Evolutionary conservation across 2,329 filamentous ascomycete genomes (phyloP).

Genomic region (Pseudocercospora pini-densiflorae): DNA sequence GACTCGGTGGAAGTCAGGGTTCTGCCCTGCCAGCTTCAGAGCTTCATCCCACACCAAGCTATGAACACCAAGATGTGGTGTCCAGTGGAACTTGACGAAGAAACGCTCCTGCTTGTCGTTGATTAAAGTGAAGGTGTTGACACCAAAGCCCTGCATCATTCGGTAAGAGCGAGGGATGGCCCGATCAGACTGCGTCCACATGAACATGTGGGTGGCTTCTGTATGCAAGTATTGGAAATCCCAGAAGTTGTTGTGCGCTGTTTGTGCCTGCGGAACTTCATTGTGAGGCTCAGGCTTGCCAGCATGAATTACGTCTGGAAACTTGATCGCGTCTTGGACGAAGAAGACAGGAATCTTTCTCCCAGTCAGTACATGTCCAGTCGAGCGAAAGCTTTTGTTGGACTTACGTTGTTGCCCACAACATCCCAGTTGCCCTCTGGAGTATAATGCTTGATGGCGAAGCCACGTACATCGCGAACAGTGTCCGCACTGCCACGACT

Average conservation of each 20-base stretch:
- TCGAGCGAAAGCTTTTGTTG: not conserved
- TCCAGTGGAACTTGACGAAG: constrained; percentile 81
- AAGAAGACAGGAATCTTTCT: constrained; percentile 68
- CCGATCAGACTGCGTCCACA: constrained; percentile 75
- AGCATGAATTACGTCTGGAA: constrained; percentile 67
- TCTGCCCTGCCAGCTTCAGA: constrained; percentile 72
- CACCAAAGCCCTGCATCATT: constrained; percentile 87
- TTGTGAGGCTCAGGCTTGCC: constrained; percentile 72
- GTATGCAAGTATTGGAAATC: constrained; percentile 71
- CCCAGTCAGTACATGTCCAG: not conserved
- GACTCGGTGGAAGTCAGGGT: constrained; percentile 82
- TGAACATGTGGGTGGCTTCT: constrained; percentile 62
- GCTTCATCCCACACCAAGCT: constrained; percentile 81
- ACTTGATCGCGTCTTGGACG: constrained; percentile 76
- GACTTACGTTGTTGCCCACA: constrained; percentile 66
- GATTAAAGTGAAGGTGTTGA: constrained; percentile 76
- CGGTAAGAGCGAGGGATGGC: constrained; percentile 63
- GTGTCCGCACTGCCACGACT: constrained; percentile 78
- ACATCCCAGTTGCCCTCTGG: constrained; percentile 75
- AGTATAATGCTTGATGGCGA: constrained; percentile 78
- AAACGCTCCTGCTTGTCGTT: constrained; percentile 69
- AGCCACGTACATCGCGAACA: constrained; percentile 81
- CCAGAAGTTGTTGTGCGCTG: constrained; percentile 59
- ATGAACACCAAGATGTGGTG: constrained; percentile 74
- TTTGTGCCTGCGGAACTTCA: constrained; percentile 73